Evolutionary conservation across 257 asterid species (phyloP).

Genomic region (Ligustrum vulgare): DNA sequence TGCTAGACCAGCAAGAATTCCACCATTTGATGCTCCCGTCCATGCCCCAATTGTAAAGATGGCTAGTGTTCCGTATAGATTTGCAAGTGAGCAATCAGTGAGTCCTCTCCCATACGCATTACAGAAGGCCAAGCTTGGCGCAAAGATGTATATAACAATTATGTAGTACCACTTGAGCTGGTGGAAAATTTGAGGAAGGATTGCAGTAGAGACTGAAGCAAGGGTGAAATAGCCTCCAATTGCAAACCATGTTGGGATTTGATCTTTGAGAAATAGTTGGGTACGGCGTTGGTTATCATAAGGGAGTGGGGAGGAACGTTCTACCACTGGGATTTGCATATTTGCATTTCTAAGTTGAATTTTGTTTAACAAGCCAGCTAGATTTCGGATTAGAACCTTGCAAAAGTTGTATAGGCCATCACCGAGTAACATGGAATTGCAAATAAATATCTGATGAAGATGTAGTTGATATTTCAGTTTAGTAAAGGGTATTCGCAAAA

Average conservation of each 20-base stretch:
- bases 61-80: constrained; percentile 56
- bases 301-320: constrained; percentile 30
- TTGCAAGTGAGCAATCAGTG: constrained; percentile 63
- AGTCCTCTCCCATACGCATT: constrained; percentile 61
- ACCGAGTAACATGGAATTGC: constrained; percentile 58
- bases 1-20: constrained; percentile 57
- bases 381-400: constrained; percentile 48
- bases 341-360: constrained; percentile 23
- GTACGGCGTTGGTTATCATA: constrained; percentile 46
- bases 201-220: constrained; percentile 41
- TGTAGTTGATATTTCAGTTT: not conserved
- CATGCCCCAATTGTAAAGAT: constrained; percentile 61
- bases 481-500: not conserved
- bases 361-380: constrained; percentile 34
- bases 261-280: constrained; percentile 53
- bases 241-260: constrained; percentile 52
- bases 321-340: constrained; percentile 29
- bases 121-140: constrained; percentile 65
- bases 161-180: constrained; percentile 62
- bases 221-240: constrained; percentile 39
- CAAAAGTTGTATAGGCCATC: constrained; percentile 64
- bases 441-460: constrained; percentile 45
- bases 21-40: constrained; percentile 57
- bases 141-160: constrained; percentile 39
- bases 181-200: constrained; percentile 54